Evolutionary conservation across 1,284 basidiomycete genomes (phyloP).

Genomic region (Fomitopsis schrenkii): DNA sequence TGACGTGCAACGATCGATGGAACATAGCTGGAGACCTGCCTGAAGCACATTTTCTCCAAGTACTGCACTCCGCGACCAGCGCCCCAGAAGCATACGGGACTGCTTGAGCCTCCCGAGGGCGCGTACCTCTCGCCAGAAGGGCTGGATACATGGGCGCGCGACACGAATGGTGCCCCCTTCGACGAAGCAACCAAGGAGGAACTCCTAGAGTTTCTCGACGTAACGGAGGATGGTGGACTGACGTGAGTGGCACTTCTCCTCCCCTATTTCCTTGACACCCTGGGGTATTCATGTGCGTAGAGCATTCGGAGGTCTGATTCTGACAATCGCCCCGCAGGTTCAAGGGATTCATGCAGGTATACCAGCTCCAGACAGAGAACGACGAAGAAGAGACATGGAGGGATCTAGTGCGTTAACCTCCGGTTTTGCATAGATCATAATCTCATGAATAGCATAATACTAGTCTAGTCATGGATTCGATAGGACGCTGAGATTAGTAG

Average conservation of each 20-base stretch:
- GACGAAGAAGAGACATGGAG: constrained; percentile 81
- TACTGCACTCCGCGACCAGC: constrained; percentile 55
- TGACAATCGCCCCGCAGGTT: constrained; percentile 38
- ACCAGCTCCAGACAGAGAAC: constrained; percentile 76
- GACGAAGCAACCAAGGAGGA: constrained; percentile 74
- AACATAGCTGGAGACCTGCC: constrained; percentile 53
- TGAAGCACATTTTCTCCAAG: constrained; percentile 71
- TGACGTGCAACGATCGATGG: background rate
- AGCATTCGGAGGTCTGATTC: background rate
- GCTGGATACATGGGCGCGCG: constrained; percentile 68
- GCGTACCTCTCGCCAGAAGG: constrained; percentile 56
- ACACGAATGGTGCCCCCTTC: constrained; percentile 74
- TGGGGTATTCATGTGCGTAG: background rate
- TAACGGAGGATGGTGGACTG: constrained; percentile 64
- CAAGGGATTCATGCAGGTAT: constrained; percentile 75
- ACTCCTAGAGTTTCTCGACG: constrained; percentile 68
- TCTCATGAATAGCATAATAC: background rate
- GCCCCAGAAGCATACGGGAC: constrained; percentile 15
- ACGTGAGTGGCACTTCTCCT: constrained; percentile 48
- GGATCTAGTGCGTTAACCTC: constrained; percentile 52
- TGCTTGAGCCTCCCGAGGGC: constrained; percentile 49
- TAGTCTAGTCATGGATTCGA: constrained; percentile 75
- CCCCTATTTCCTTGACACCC: background rate
- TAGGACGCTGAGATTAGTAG: constrained; percentile 55
- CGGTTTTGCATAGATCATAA: background rate